A percentile compares a stretch with the other conserved stretches of the same genome.
Evolutionary conservation across 2,329 filamentous ascomycete genomes (phyloP).

Genomic region (Lachnellula hyalina): DNA sequence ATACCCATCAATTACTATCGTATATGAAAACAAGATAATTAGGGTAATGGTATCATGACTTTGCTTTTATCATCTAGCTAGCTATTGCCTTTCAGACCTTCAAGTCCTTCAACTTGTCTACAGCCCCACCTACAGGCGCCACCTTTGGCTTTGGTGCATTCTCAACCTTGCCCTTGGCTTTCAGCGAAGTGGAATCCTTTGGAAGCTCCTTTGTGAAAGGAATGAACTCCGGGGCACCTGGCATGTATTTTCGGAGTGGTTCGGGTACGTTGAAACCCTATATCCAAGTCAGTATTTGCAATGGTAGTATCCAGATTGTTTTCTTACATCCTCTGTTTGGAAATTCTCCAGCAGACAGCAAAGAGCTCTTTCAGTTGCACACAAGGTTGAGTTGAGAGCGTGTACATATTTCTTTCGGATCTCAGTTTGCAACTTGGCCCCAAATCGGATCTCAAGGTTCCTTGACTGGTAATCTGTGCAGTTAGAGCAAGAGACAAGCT

Average conservation of each 20-base stretch:
- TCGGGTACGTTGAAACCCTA: constrained; percentile 76
- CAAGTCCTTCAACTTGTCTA: constrained; percentile 34
- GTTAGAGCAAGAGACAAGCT: constrained; percentile 95
- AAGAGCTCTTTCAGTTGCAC: constrained; percentile 84
- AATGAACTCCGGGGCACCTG: constrained; percentile 82
- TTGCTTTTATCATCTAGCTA: neutral
- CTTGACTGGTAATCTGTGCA: constrained; percentile 97
- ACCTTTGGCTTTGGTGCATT: constrained; percentile 28
- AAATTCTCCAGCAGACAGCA: constrained; percentile 98
- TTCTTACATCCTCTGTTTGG: constrained; percentile 74
- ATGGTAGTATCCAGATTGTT: neutral
- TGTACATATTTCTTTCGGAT: constrained; percentile 91
- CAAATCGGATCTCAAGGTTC: constrained; percentile 87
- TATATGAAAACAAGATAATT: too few relatives aligned
- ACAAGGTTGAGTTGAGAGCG: constrained; percentile 83
- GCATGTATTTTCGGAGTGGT: constrained; percentile 82
- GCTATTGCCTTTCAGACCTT: constrained; percentile 17
- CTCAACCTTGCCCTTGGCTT: constrained; percentile 37
- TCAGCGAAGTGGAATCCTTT: constrained; percentile 64
- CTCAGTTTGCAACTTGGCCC: constrained; percentile 79
- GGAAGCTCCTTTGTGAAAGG: constrained; percentile 81
- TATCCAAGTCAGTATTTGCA: neutral
- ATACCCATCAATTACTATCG: too few relatives aligned
- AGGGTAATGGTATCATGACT: neutral
- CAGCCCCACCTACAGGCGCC: constrained; percentile 24